Base-by-base conservation (phyloP, 75 land plant genomes). In the Pinus taeda region DNA sequence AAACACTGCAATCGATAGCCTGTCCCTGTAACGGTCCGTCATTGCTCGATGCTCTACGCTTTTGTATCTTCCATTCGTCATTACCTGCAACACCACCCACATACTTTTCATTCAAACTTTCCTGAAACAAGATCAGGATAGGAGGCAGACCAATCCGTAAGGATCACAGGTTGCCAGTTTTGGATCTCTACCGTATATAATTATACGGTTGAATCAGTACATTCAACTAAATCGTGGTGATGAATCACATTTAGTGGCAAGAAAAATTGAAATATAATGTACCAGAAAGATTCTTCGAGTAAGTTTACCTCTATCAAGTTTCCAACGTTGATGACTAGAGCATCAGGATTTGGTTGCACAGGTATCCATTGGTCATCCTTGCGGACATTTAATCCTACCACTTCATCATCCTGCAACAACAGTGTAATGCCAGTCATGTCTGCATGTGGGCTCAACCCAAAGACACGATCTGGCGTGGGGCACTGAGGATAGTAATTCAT, bases 401-500 rank as follows among this genome's bases (percentile, higher is more conserved):
- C 61, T 39, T 63, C 73, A 29, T 66, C 75, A 59, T 73, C 72
- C 61, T 79, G 63, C 30, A 59, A 60, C 29, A 87, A 76, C 8
- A 81, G 69, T 0, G 90, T 85, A 5, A 88, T 42, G 4, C 57
- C 80, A 20, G 49, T 37, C 21, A 33, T 62, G 45, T 86, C 86
- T 53, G 77, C 24, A 42, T 86, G 86, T 7, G 67, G 71, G 6
- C 53, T 13, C 4, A 86, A 20, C 4, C 85, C 88, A 13, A 83
- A 53, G 11, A 79, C 86, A 55, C 37, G 57, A 17, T 85, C 76
- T 22, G 86, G 73, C 15, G 64, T 60, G 11, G 86, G 76, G 62
- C 88, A 86, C 13, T 82, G 82, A 3, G 85, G 88, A 57, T 86
- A 86, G 39, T 24, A 83, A 56, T 79, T 86, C 80, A 80, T 78